Evolutionary conservation across 78 protist genomes (phyloP), one percentile per base, ranked within the genome.

Genomic region (Dictyostelium citrinum): DNA sequence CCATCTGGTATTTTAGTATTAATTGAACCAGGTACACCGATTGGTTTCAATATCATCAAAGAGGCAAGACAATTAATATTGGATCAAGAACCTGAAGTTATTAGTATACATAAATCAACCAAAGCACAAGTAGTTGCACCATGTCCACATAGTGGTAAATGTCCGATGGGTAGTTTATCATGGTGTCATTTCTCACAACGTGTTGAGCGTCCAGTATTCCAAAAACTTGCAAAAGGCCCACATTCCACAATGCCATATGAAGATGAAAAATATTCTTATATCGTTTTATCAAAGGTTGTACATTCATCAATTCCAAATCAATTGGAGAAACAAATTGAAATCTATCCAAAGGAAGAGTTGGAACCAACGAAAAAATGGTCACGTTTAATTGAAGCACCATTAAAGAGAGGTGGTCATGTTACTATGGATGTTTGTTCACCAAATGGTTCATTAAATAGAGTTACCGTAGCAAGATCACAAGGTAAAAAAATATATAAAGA

Each of bases 141-240:
- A 68, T 95, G 97, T 72, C 93, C 97, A 75, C 97, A 95, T 67
- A 49, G 76, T 60, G 84, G 43, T 17, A 17, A 51, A 11, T 95
- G 97, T 71, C 97, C 97, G 39, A 83, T 95, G 91, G 74, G 80
- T 14, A 20, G 33, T 12, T 76, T 79, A 2, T 82, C 91, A 29
- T 95, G 97, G 97, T 95, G 97, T 70, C 97, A 95, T 72, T 95
- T 95, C 71, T 84, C 93, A 6, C 97, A 95, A 71, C 68, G 97
- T 71, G 90, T 90, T 33, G 91, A 55, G 8, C 51, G 97, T 41
- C 88, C 91, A 11, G 43, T 46, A 1, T 88, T 88, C 80, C 93
- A 88, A 78, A 88, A 88, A 64, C 60, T 95, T 58, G 90, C 92
- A 4, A 95, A 95, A 71, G 93, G 92, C 27, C 90, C 91, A 8